Evolutionary conservation across 495 filamentous ascomycete genomes (phyloP), one percentile per base, ranked within the genome.

Genomic region (Pseudevernia furfuracea): DNA sequence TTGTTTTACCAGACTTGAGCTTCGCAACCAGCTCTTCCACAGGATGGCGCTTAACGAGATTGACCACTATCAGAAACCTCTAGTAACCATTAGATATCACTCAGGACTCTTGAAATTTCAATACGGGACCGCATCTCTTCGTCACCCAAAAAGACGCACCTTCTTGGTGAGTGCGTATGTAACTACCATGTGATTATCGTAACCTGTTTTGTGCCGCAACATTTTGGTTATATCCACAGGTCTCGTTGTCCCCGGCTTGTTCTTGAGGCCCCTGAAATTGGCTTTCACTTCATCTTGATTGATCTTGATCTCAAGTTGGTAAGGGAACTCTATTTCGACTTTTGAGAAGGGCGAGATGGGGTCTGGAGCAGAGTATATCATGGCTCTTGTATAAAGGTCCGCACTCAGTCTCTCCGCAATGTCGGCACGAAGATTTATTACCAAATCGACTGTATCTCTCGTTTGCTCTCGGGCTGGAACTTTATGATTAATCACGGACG

Each of bases 131-230:
- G 34, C 36, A 43, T 43, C 36, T 41, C 17, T 2, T 39, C n/a
- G 21, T 15, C n/a, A 6, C 12, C 17, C 19, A 60, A 44, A 57
- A 66, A 59, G 58, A 69, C 80, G 65, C 75, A 87, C 91, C 85
- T 95, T 96, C 66, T 82, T 80, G 2, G 94, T 98, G 60, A 96
- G 79, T 28, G 94, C 94, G 77, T 96, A 98, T 37, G 92, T 97
- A 73, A 98, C 83, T 14, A 86, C 81, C 61, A 98, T 76, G 39
- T 79, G 83, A 71, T 98, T 97, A 11, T 77, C 73, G 70, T 92
- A 95, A 39, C 80, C 79, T 19, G 83, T 62, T 60, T 82, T 86
- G 43, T 87, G 83, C 28, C 90, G 88, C 28, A 96, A 75, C 65
- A 84, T 81, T 65, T 79, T 78, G 19, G 94, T 97, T 52, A 98